Base-by-base conservation (phyloP, 176 grass and related monocot genomes). In the Aegilops speltoides region DNA sequence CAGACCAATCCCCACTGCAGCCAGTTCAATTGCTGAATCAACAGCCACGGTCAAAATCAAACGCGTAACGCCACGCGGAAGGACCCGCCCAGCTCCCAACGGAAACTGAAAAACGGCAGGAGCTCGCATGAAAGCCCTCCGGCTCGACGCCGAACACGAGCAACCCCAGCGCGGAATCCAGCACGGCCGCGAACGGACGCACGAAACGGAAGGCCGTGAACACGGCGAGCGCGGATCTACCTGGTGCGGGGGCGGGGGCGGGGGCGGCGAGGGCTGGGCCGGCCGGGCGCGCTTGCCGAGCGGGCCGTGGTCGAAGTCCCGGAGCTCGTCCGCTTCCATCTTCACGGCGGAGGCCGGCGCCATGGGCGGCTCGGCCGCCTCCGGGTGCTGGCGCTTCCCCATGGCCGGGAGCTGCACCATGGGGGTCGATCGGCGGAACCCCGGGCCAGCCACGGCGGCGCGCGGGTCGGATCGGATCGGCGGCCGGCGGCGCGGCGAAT, bases 361-460 rank as follows among this genome's bases (percentile, higher is more conserved):
- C 88, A 83, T 73, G 59, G 75, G 73, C 73, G 77, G 6, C 38
- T 88, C 50, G 45, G 77, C 71, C 41, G 86, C 23, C 80, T 86
- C 57, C 24, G 74, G 65, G 79, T 82, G 87, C 64, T 70, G 80
- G 45, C 83, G 89, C 86, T 91, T 91, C 63, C 84, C 86, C 50
- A 81, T 48, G 83, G 86, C 86, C 83, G 83, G 84, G 36, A 94
- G 86, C 68, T 88, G 89, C 70, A 86, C 92, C 92, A 94, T 94
- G 62, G 67, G 67, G 31, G 60, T 50, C 46, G 50, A 61, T 86
- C 75, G 22, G 82, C 78, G 79, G 54, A 90, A 78, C 29, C 72
- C 84, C 72, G 86, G 34, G 62, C 70, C 86, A 34, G 85, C 23
- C 62, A 2, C 9, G 38, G 11, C 34, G 7, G 7, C 19, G 38